These are phyloP conservation scores for Leishmania major DNA, from an alignment of 208 protist genomes.

Conservation along the genomic window DNA sequence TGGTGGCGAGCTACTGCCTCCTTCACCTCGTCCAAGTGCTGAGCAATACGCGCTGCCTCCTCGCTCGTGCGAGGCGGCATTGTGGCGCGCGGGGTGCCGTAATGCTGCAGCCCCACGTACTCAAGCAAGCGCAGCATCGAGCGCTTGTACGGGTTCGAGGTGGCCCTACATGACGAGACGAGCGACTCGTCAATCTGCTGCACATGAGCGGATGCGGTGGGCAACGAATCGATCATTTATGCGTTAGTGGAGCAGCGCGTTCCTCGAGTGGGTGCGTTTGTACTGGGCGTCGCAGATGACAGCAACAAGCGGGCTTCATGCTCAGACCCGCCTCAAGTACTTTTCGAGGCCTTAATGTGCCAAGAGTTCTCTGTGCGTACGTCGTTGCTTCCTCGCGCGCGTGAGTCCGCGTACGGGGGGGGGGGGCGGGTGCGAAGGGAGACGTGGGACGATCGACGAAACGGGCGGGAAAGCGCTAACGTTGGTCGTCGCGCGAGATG, in stretches of 20 bases:
- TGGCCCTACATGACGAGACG: constrained; percentile 13
- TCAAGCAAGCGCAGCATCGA: constrained; percentile 60
- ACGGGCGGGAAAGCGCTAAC: neutral
- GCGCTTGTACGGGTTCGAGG: constrained; percentile 56
- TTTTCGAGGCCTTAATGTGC: neutral
- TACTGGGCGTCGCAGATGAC: neutral
- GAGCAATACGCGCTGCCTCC: constrained; percentile 31
- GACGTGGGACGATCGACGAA: neutral
- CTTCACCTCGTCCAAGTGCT: constrained; percentile 16
- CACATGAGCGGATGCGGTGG: neutral
- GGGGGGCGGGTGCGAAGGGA: neutral
- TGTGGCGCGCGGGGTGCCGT: constrained; percentile 41
- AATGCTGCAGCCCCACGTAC: constrained; percentile 59
- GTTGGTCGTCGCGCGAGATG: neutral
- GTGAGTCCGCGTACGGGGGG: neutral
- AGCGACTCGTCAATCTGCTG: constrained; percentile 11
- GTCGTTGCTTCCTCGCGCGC: neutral
- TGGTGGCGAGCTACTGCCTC: constrained; percentile 17
- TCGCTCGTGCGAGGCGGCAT: constrained; percentile 41
- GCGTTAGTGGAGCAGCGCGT: neutral
- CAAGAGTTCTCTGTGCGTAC: neutral
- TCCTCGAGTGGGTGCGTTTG: neutral
- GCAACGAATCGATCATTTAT: neutral
- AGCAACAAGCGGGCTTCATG: neutral
- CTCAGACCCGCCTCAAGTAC: neutral